These are phyloP conservation scores for Ascochyta koolunga DNA, from an alignment of 2,329 filamentous ascomycete genomes.

Conservation along the genomic window DNA sequence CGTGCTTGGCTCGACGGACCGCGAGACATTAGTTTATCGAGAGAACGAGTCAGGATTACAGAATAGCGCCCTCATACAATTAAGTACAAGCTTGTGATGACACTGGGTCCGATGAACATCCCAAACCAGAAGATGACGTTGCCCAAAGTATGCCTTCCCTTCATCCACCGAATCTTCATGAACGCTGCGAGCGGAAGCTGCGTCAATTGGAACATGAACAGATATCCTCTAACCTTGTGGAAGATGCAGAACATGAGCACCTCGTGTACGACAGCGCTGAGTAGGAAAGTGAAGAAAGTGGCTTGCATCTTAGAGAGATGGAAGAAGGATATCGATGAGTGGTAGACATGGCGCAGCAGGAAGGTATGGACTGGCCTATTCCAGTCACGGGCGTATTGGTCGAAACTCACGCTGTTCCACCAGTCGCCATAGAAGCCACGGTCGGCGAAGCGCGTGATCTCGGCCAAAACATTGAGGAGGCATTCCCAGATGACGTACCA, in stretches of 20 bases:
- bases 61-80: constrained; percentile 39
- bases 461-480: constrained; percentile 73
- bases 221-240: constrained; percentile 75
- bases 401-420: constrained; percentile 66
- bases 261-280: constrained; percentile 75
- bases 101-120: constrained; percentile 76
- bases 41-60: too few species aligned
- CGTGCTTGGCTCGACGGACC: too few species aligned
- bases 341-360: constrained; percentile 78
- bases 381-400: constrained; percentile 82
- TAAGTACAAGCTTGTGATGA: constrained; percentile 61
- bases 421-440: constrained; percentile 68
- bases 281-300: constrained; percentile 76
- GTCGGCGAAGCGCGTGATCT: constrained; percentile 78
- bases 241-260: constrained; percentile 82
- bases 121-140: constrained; percentile 81
- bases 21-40: too few species aligned
- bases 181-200: constrained; percentile 74
- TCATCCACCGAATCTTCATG: constrained; percentile 70
- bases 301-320: constrained; percentile 72
- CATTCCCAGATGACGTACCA: constrained; percentile 83
- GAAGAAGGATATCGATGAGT: constrained; percentile 75
- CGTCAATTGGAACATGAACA: constrained; percentile 74
- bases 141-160: constrained; percentile 66
- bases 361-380: constrained; percentile 83